A percentile compares a stretch with the other conserved stretches of the same genome.
These are phyloP conservation scores for Daedaleopsis sinensis DNA, from an alignment of 768 basidiomycete genomes.

Conservation along the genomic window DNA sequence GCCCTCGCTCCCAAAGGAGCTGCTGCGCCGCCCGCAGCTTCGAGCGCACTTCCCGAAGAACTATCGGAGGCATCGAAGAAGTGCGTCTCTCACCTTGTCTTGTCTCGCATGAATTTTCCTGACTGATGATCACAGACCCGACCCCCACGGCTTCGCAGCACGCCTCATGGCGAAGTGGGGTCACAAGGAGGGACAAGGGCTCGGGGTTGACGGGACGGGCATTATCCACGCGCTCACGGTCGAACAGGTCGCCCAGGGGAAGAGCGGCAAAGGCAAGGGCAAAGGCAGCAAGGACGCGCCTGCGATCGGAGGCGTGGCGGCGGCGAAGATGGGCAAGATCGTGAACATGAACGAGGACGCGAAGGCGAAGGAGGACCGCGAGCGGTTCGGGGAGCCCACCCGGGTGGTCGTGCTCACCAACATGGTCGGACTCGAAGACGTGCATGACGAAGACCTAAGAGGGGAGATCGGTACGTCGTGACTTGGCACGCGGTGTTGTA, in stretches of 20 bases:
- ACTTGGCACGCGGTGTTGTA: neutral
- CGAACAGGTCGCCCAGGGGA: slow-evolving; percentile 57
- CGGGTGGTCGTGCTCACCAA: slow-evolving; percentile 89
- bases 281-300: slow-evolving; percentile 32
- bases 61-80: slow-evolving; percentile 35
- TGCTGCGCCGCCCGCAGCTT: slow-evolving; percentile 28
- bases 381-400: slow-evolving; percentile 86
- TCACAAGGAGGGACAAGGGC: slow-evolving; percentile 90
- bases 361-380: slow-evolving; percentile 73
- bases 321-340: slow-evolving; percentile 83
- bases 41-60: slow-evolving; percentile 26
- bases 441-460: slow-evolving; percentile 80
- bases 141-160: slow-evolving; percentile 78
- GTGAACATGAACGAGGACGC: slow-evolving; percentile 89
- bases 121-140: slow-evolving; percentile 40
- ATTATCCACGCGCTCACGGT: slow-evolving; percentile 90
- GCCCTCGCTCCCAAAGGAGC: slow-evolving; percentile 46
- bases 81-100: slow-evolving; percentile 11
- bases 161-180: slow-evolving; percentile 97
- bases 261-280: slow-evolving; percentile 37
- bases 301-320: slow-evolving; percentile 39
- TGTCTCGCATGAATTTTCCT: neutral
- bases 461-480: slow-evolving; percentile 79
- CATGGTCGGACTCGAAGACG: slow-evolving; percentile 84
- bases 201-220: slow-evolving; percentile 82